Base-by-base conservation (phyloP, 2,329 filamentous ascomycete genomes). In the Neobulgaria alba region DNA sequence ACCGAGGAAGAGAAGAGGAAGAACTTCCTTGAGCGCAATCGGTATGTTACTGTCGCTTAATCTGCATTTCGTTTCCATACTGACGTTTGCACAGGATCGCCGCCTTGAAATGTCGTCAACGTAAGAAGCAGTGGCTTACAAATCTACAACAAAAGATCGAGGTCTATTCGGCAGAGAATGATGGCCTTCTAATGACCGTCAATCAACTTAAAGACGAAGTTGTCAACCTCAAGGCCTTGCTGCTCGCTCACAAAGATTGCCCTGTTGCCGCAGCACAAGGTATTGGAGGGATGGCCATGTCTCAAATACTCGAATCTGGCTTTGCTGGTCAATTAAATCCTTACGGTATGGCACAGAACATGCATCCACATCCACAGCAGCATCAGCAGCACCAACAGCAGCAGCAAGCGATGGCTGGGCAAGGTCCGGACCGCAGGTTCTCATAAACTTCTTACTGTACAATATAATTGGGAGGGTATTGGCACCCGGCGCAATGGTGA, bases 121-220 rank as follows among this genome's bases (percentile, higher is more conserved):
- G 92, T 15, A 98, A 98, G 73, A 98, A 98, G 73, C 92, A 96
- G 61, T 98, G 92, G 92, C 75, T 96, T 43, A 85, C 85, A 21
- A 96, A 95, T 53, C 73, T 98, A 1, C 92, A 98, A 62, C 77
- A 78, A 41, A 96, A 96, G 63, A 90, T 96, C 12, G 92, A 98
- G 62, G 73, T 94, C 51, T 96, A 88, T 58, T 89, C 83, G 48
- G 82, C 74, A 1, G 92, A 98, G 63, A 96, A 96, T 49, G 92
- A 98, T 57, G 79, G 79, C 1, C 72, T 98, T 23, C 85, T 82
- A 14, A 73, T 80, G 3, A 90, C 92, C 48, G 88, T 96, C 43
- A 82, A 82, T 1, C 79, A 85, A 52, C 68, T 96, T 4, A 76
- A 88, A 19, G 90, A 96, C 58, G 92, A 98, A 59, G 85, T 96